Percentiles rank a stretch among this genome's conserved stretches.
phyloP scores from a whole-genome alignment of 108 stramenopile species.

The Cyclotella distinguenda region DNA sequence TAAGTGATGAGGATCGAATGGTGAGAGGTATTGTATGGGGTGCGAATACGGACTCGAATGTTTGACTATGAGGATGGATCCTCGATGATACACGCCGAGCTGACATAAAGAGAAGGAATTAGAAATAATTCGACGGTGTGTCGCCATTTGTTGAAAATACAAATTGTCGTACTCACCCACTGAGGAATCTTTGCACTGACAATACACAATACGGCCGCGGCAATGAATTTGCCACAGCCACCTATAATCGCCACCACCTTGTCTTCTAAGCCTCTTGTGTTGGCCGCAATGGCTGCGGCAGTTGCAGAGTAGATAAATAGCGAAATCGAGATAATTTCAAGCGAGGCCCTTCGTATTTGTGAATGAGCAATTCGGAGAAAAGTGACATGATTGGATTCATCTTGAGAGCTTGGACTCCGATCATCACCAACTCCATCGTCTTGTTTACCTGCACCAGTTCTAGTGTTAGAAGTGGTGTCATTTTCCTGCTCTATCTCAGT shows the following conservation, averaged over 20 bases:
- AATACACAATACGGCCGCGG: slow-evolving; percentile 24
- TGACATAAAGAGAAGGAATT: neutral
- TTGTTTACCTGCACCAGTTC: neutral
- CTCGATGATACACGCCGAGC: slow-evolving; percentile 45
- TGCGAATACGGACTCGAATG: slow-evolving; percentile 27
- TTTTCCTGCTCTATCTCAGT: neutral
- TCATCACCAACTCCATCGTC: neutral
- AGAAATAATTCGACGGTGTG: neutral
- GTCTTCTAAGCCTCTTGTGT: slow-evolving; percentile 31
- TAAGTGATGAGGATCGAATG: slow-evolving; percentile 1
- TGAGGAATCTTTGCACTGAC: slow-evolving; percentile 44
- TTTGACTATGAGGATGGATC: slow-evolving; percentile 38
- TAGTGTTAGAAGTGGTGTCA: neutral
- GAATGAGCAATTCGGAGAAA: slow-evolving; percentile 4
- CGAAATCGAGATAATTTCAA: slow-evolving; percentile 17
- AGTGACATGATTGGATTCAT: neutral
- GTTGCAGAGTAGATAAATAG: slow-evolving; percentile 19
- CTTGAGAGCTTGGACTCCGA: neutral
- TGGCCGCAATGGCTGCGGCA: slow-evolving; percentile 11
- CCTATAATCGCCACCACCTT: slow-evolving; percentile 32
- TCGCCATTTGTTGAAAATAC: neutral
- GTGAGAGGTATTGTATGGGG: slow-evolving; percentile 9
- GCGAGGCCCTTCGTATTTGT: slow-evolving; percentile 16
- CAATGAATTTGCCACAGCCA: slow-evolving; percentile 29
- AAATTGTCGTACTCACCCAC: slow-evolving; percentile 33